Percentiles rank a stretch among this genome's conserved stretches.
Evolutionary conservation across 1,284 basidiomycete species (phyloP).

Genomic region (Gomphus bonarii): DNA sequence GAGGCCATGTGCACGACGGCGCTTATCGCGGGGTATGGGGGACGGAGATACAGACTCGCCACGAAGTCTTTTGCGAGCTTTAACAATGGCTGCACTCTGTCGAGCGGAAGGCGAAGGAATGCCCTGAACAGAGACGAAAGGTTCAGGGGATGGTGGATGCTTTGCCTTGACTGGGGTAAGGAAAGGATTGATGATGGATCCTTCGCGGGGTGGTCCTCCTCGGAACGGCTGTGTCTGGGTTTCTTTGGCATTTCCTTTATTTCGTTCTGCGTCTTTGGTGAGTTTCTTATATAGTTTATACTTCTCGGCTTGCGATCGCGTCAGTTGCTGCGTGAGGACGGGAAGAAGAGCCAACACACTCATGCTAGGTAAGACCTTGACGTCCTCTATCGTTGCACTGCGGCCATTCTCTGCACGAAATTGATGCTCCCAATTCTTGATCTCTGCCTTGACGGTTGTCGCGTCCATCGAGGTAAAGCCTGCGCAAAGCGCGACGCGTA

Average conservation of each 20-base stretch:
- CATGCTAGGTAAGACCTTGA: conserved; percentile 56
- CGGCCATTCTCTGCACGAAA: conserved; percentile 55
- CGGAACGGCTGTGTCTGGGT: conserved; percentile 18
- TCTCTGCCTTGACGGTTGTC: conserved; percentile 52
- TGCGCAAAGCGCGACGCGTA: background rate
- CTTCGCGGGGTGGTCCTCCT: conserved; percentile 22
- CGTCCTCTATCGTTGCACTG: conserved; percentile 69
- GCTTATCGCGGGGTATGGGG: conserved; percentile 57
- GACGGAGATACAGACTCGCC: conserved; percentile 75
- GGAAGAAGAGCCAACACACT: conserved; percentile 37
- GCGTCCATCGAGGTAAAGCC: conserved; percentile 29
- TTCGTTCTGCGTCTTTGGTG: conserved; percentile 34
- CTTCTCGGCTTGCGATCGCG: conserved; percentile 48
- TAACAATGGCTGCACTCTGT: conserved; percentile 38
- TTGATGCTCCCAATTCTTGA: conserved; percentile 76
- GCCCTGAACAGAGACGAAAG: conserved; percentile 22
- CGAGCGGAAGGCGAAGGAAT: conserved; percentile 12
- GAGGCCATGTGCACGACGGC: conserved; percentile 32
- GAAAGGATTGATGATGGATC: conserved; percentile 35
- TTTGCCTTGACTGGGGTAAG: conserved; percentile 37
- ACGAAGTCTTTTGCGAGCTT: conserved; percentile 68
- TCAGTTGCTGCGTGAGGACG: conserved; percentile 15
- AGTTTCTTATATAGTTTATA: conserved; percentile 78
- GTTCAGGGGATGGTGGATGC: conserved; percentile 22
- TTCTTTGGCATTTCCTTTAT: conserved; percentile 11